Conservation (phyloP, 2,329 filamentous ascomycete genomes). For the Fusarium pseudoanthophilum region DNA sequence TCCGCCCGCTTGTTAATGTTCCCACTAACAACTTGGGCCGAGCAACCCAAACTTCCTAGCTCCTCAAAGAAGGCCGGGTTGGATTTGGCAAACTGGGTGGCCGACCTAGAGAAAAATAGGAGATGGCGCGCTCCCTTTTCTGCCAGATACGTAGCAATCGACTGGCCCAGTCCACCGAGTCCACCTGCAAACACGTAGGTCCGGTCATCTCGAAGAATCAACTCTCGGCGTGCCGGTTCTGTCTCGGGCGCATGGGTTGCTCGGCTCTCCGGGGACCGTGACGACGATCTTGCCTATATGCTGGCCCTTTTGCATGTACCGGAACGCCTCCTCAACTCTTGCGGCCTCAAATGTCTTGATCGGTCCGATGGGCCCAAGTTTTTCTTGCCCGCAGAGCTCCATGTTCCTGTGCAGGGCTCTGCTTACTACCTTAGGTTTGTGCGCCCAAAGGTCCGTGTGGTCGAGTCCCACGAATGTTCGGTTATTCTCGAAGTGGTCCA, state of each 20-base stretch:
- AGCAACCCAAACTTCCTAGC: constrained; percentile 1
- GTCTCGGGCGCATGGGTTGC: constrained; percentile 4
- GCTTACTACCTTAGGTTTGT: constrained; percentile 1
- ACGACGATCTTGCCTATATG: constrained; percentile 58
- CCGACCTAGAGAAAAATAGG: constrained; percentile 21
- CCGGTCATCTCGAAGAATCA: not conserved
- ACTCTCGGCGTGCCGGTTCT: constrained; percentile 4
- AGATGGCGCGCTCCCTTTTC: constrained; percentile 7
- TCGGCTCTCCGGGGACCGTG: constrained; percentile 32
- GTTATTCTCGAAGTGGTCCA: constrained; percentile 56
- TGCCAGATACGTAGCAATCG: constrained; percentile 9
- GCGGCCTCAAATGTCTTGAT: constrained; percentile 1
- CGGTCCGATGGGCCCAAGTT: constrained; percentile 35
- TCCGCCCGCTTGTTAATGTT: constrained; percentile 44
- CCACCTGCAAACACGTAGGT: constrained; percentile 45
- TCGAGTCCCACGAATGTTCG: constrained; percentile 50
- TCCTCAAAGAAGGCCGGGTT: constrained; percentile 2
- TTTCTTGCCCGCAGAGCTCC: constrained; percentile 12
- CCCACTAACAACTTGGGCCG: constrained; percentile 41
- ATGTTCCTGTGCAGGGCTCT: constrained; percentile 1
- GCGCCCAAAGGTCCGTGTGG: constrained; percentile 38
- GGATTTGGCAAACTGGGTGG: constrained; percentile 3
- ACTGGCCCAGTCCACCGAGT: constrained; percentile 30
- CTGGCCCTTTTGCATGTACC: constrained; percentile 55
- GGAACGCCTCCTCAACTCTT: constrained; percentile 48